Conservation (phyloP, 495 filamentous ascomycete species). For the Xylaria cubensis region DNA sequence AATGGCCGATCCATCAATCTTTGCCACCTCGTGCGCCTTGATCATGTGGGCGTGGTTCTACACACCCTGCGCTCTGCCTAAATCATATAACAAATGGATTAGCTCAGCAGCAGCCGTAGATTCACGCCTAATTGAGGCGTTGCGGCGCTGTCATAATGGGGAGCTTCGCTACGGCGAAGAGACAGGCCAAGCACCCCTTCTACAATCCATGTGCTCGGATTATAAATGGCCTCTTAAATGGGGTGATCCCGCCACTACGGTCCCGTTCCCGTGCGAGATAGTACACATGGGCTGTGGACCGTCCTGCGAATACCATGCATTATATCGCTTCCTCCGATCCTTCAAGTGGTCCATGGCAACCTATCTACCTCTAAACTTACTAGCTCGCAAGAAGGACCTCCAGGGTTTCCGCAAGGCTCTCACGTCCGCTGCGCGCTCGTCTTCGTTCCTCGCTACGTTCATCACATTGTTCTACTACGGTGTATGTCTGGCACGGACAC, state of each 20-base stretch:
- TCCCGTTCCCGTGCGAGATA: conserved; percentile 86
- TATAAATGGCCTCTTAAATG: conserved; percentile 70
- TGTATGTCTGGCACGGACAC: conserved; percentile 81
- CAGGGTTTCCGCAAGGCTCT: conserved; percentile 55
- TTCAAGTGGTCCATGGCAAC: conserved; percentile 79
- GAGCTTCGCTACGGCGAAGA: conserved; percentile 78
- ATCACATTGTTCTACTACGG: conserved; percentile 86
- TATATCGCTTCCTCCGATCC: conserved; percentile 70
- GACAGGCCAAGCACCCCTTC: conserved; percentile 72
- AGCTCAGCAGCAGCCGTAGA: conserved; percentile 80
- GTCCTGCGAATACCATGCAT: conserved; percentile 79
- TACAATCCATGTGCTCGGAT: conserved; percentile 78
- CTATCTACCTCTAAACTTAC: conserved; percentile 82
- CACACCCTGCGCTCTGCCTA: conserved; percentile 69
- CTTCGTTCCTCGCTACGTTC: conserved; percentile 82
- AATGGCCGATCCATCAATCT: conserved; percentile 72
- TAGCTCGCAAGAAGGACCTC: conserved; percentile 59
- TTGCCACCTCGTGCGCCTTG: conserved; percentile 75
- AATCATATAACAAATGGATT: conserved; percentile 87
- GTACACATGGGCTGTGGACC: conserved; percentile 83
- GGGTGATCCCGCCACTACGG: conserved; percentile 76
- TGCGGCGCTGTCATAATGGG: conserved; percentile 69
- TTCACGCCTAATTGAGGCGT: conserved; percentile 72
- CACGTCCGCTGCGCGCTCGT: conserved; percentile 71
- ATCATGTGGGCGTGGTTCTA: conserved; percentile 96